Percentiles rank a stretch among this genome's conserved stretches.
Conservation (phyloP, 1,284 basidiomycete genomes). For the Microbotryum intermedium region DNA sequence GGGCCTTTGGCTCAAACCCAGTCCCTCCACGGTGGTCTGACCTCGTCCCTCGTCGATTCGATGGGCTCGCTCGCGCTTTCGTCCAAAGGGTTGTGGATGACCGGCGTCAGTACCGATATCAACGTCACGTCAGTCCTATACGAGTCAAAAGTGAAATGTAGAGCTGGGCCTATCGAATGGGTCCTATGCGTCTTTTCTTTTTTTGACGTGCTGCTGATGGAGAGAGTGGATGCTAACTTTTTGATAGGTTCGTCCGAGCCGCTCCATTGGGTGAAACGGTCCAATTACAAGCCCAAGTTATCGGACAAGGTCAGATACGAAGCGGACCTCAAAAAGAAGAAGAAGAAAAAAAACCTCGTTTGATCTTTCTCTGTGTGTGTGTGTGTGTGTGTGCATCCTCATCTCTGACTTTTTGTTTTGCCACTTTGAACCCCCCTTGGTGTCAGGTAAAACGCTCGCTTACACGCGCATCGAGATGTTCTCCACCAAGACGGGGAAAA, state of each 20-base stretch:
- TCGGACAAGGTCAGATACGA: slow-evolving; percentile 25
- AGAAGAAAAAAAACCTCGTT: no score
- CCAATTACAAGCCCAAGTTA: slow-evolving; percentile 17
- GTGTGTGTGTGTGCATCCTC: no score
- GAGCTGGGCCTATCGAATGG: no score
- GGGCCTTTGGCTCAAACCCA: slow-evolving; percentile 14
- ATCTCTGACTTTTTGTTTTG: background rate
- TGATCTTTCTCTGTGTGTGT: no score
- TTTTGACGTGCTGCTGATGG: background rate
- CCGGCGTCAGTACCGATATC: slow-evolving; percentile 78
- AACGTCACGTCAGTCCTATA: slow-evolving; percentile 72
- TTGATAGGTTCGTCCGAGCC: slow-evolving; percentile 43
- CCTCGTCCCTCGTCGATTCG: slow-evolving; percentile 75
- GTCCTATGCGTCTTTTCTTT: slow-evolving; percentile 50
- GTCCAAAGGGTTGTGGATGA: slow-evolving; percentile 71
- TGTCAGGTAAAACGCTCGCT: slow-evolving; percentile 66
- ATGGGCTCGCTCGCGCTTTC: slow-evolving; percentile 74
- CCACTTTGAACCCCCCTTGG: background rate
- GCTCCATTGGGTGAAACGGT: slow-evolving; percentile 21
- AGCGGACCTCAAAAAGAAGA: no score
- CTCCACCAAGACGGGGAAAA: slow-evolving; percentile 52
- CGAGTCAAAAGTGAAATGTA: no score
- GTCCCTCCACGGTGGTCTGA: slow-evolving; percentile 72
- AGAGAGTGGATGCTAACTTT: background rate
- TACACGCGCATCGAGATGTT: slow-evolving; percentile 71